Percentiles rank a stretch among this genome's conserved stretches.
These are phyloP conservation scores for Acacia melanoxylon DNA, from an alignment of 306 rosid species.

Conservation along the genomic window DNA sequence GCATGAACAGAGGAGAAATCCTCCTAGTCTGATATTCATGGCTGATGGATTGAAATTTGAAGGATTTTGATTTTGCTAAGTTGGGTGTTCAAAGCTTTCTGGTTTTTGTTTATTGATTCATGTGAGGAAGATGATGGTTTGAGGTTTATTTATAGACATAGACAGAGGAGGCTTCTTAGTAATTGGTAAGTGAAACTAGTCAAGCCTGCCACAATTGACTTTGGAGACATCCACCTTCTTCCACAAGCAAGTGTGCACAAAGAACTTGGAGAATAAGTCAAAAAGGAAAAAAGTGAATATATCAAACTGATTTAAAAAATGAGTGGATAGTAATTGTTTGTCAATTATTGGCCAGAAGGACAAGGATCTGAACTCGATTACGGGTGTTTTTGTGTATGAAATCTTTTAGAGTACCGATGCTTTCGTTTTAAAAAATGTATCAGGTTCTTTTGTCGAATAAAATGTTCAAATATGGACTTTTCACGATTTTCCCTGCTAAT, in stretches of 20 bases:
- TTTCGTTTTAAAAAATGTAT: too few relatives aligned
- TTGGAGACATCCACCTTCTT: background rate
- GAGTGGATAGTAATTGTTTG: too few relatives aligned
- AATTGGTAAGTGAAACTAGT: background rate
- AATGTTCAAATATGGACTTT: too few relatives aligned
- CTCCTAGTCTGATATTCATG: constrained; percentile 39
- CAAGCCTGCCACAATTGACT: background rate
- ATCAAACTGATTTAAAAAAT: background rate
- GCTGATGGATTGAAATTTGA: background rate
- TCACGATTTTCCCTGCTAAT: background rate
- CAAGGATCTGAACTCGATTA: too few relatives aligned
- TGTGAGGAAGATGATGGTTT: background rate
- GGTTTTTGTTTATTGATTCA: background rate
- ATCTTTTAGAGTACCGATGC: too few relatives aligned
- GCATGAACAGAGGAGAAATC: constrained; percentile 26
- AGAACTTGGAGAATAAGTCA: background rate
- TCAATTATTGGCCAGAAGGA: too few relatives aligned
- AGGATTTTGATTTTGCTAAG: background rate
- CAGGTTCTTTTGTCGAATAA: too few relatives aligned
- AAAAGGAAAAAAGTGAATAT: background rate
- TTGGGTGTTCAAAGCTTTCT: background rate
- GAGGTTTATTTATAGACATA: constrained; percentile 14
- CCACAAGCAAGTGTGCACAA: background rate
- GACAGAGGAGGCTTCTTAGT: constrained; percentile 14
- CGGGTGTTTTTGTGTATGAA: too few relatives aligned